Conservation (phyloP, 352 stramenopile species). For the Lagenidium giganteum region DNA sequence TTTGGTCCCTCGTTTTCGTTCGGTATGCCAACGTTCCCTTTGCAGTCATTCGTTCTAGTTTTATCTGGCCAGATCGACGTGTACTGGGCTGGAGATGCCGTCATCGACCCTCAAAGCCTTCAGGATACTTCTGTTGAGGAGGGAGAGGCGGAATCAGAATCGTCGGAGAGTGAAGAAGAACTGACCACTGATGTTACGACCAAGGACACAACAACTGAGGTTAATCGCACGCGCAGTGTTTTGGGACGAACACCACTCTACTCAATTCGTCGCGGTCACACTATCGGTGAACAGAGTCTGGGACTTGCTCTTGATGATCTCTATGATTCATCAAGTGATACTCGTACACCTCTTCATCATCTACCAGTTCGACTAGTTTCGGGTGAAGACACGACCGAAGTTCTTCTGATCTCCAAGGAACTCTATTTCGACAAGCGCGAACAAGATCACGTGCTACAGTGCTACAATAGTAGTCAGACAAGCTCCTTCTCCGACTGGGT, state of each 20-base stretch:
- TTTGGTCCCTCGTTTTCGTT: conserved; percentile 2
- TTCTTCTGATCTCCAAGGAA: conserved; percentile 31
- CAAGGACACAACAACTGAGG: not conserved
- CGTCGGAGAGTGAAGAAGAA: too few species aligned
- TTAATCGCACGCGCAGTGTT: too few species aligned
- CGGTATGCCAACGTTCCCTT: not conserved
- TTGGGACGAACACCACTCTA: conserved; percentile 13
- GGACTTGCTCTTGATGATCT: conserved; percentile 30
- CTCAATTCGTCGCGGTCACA: conserved; percentile 31
- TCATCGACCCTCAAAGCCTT: too few species aligned
- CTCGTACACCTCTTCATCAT: conserved; percentile 1
- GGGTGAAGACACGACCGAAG: conserved; percentile 34
- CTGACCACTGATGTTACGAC: not conserved
- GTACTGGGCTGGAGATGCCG: conserved; percentile 27
- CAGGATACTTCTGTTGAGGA: too few species aligned
- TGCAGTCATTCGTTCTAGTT: conserved; percentile 27
- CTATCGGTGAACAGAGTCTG: conserved; percentile 51
- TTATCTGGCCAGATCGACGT: conserved; percentile 39
- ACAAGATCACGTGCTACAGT: conserved; percentile 34
- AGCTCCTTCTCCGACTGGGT: conserved; percentile 3
- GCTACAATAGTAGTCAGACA: conserved; percentile 11
- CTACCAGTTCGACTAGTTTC: conserved; percentile 29
- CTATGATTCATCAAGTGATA: conserved; percentile 14
- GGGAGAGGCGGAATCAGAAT: too few species aligned
- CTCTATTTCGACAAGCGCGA: conserved; percentile 29